Percentiles rank a stretch among this genome's conserved stretches.
phyloP scores from a whole-genome alignment of 306 rosid species.

The Albizia julibrissin region DNA sequence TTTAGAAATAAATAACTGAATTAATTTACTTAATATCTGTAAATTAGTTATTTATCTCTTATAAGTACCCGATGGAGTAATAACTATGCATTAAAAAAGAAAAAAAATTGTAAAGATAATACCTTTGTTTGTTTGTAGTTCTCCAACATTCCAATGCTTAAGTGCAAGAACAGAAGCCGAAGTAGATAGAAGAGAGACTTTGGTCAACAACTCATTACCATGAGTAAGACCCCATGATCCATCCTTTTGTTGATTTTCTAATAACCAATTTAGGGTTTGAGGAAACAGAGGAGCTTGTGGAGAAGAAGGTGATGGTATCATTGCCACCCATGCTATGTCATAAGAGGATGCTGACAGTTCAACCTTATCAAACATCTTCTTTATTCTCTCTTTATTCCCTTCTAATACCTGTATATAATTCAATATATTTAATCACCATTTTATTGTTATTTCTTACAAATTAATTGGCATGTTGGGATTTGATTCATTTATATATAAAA shows the following conservation, averaged over 20 bases:
- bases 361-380: slow-evolving; percentile 37
- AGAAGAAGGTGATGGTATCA: slow-evolving; percentile 70
- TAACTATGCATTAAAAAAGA: neutral
- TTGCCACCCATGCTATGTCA: slow-evolving; percentile 94
- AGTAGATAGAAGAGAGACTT: neutral
- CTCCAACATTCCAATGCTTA: neutral
- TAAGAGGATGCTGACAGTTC: slow-evolving; percentile 73
- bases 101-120: neutral
- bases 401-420: slow-evolving; percentile 29
- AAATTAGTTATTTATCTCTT: no score
- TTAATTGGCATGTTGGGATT: neutral
- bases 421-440: slow-evolving; percentile 40
- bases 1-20: no score
- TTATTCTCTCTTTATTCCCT: neutral
- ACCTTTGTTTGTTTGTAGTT: neutral
- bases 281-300: slow-evolving; percentile 60
- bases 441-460: slow-evolving; percentile 35
- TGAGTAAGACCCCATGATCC: slow-evolving; percentile 77
- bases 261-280: slow-evolving; percentile 68
- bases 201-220: neutral
- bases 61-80: neutral
- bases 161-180: neutral
- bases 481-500: neutral
- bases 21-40: no score
- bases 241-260: slow-evolving; percentile 66